Evolutionary conservation across 1,284 basidiomycete species (phyloP).

Genomic region (Ustilago hordei): DNA sequence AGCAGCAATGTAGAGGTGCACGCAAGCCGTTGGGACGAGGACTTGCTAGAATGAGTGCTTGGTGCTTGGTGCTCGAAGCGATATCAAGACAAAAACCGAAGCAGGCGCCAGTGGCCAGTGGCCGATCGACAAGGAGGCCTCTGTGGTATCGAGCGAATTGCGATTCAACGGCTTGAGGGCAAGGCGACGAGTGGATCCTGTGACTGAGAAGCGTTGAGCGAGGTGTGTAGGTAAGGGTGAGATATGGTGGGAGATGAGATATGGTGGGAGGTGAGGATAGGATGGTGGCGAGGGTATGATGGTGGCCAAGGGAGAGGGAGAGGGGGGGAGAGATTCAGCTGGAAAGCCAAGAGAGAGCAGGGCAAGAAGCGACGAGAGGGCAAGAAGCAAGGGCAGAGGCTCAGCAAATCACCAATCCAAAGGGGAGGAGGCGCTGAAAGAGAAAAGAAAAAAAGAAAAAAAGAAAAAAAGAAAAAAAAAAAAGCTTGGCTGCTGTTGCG

Average conservation of each 20-base stretch:
- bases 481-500: constrained; percentile 5
- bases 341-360: background rate
- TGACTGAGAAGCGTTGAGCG: background rate
- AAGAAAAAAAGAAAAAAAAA: background rate
- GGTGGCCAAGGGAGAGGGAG: background rate
- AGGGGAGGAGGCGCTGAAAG: background rate
- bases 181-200: background rate
- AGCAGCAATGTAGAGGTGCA: background rate
- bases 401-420: too few relatives aligned
- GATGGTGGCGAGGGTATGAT: background rate
- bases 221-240: background rate
- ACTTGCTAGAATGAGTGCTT: background rate
- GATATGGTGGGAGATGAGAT: constrained; percentile 1
- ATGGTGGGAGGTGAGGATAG: background rate
- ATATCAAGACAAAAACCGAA: background rate
- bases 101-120: too few relatives aligned
- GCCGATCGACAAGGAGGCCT: too few relatives aligned
- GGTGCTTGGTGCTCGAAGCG: background rate
- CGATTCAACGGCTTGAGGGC: too few relatives aligned
- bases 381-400: too few relatives aligned
- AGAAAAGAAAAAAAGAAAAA: too few relatives aligned
- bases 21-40: background rate
- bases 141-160: too few relatives aligned
- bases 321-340: background rate
- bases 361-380: background rate